These are phyloP conservation scores for Beauveria asiatica DNA, from an alignment of 2,329 filamentous ascomycete species.

Conservation along the genomic window DNA sequence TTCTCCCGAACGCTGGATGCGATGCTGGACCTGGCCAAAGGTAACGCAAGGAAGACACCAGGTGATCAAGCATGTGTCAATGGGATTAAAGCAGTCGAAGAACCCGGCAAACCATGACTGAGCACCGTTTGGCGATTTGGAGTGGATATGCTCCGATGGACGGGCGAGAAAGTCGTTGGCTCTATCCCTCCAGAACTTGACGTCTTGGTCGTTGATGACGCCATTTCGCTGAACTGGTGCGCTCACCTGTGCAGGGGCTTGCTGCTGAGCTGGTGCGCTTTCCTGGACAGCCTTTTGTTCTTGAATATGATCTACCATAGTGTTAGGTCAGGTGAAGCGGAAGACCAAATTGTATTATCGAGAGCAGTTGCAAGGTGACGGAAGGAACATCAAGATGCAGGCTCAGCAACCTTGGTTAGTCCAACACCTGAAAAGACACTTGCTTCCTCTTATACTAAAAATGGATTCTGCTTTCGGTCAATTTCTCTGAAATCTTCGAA, in stretches of 20 bases:
- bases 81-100: conserved; percentile 36
- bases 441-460: neutral
- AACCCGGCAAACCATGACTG: conserved; percentile 32
- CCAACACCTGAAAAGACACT: neutral
- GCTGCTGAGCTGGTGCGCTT: neutral
- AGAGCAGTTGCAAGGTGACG: neutral
- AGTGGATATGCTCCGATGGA: conserved; percentile 34
- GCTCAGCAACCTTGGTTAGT: neutral
- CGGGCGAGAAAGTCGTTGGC: conserved; percentile 35
- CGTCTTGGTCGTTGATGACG: conserved; percentile 33
- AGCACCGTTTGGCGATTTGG: conserved; percentile 28
- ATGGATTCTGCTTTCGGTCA: neutral
- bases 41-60: conserved; percentile 40
- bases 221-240: conserved; percentile 14
- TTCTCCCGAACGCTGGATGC: conserved; percentile 30
- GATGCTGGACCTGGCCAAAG: conserved; percentile 40
- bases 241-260: neutral
- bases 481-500: neutral
- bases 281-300: neutral
- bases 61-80: conserved; percentile 35
- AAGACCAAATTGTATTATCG: neutral
- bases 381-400: neutral
- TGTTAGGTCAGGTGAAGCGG: neutral
- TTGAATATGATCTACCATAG: neutral
- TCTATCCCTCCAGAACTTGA: conserved; percentile 35